These are phyloP conservation scores for Fimicolochytrium jonesii DNA, from an alignment of 192 early-diverging fungal genomes.

Conservation along the genomic window DNA sequence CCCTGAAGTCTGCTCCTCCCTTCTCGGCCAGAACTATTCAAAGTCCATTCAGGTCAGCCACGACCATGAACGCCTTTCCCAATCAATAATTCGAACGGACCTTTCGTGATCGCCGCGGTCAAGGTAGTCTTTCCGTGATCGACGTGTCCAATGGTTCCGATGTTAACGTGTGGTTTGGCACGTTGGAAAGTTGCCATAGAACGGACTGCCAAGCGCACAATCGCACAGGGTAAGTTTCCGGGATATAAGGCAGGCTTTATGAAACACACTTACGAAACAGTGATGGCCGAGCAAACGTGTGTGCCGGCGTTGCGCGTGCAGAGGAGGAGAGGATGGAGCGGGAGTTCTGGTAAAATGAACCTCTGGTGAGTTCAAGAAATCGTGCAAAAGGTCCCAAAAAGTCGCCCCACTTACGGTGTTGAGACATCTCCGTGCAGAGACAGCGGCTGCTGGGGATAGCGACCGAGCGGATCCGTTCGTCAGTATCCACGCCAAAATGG, in stretches of 20 bases:
- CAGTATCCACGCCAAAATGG: too few relatives aligned
- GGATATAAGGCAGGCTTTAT: neutral
- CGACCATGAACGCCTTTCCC: too few relatives aligned
- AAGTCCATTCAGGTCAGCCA: constrained; percentile 10
- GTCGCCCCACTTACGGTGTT: too few relatives aligned
- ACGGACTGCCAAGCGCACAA: constrained; percentile 2
- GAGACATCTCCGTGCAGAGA: too few relatives aligned
- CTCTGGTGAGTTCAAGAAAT: neutral
- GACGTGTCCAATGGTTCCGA: constrained; percentile 98
- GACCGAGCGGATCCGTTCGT: too few relatives aligned
- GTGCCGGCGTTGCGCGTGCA: constrained; percentile 10
- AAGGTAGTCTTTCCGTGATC: constrained; percentile 99
- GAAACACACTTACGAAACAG: neutral
- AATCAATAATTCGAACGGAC: constrained; percentile 7
- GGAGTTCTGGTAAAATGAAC: neutral
- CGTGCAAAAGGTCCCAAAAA: too few relatives aligned
- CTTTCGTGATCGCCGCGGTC: constrained; percentile 97
- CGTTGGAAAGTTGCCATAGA: constrained; percentile 68
- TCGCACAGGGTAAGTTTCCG: neutral
- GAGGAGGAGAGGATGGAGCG: constrained; percentile 4
- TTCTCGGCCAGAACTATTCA: constrained; percentile 64
- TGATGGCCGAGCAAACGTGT: constrained; percentile 9
- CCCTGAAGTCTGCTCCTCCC: constrained; percentile 86
- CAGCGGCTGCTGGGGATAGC: too few relatives aligned
- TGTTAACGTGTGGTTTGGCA: constrained; percentile 95